A percentile compares a stretch with the other conserved stretches of the same genome.
These are phyloP conservation scores for Eremothecium cymbalariae DNA, from an alignment of 1,139 yeast genomes.

Conservation along the genomic window DNA sequence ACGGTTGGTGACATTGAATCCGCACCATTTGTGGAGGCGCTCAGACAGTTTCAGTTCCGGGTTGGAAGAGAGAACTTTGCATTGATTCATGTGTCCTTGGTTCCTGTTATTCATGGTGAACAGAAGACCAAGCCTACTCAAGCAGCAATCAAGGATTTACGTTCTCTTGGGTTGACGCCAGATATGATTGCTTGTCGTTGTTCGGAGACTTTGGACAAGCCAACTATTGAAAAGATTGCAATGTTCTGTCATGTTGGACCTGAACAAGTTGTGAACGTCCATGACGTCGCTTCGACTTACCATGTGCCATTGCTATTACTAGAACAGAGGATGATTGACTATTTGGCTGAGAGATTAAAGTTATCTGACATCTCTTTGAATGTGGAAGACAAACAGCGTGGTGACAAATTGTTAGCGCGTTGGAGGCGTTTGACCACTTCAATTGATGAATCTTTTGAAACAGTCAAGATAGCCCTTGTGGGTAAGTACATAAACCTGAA, in stretches of 20 bases:
- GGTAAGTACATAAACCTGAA: conserved; percentile 95
- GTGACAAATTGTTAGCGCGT: conserved; percentile 58
- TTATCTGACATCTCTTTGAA: conserved; percentile 47
- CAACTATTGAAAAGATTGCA: conserved; percentile 89
- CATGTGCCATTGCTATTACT: conserved; percentile 89
- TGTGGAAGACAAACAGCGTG: conserved; percentile 50
- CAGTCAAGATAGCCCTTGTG: conserved; percentile 88
- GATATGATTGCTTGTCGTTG: conserved; percentile 99
- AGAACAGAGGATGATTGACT: conserved; percentile 79
- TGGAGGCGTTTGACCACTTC: conserved; percentile 76
- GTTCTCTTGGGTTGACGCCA: conserved; percentile 90
- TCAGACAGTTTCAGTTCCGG: conserved; percentile 96
- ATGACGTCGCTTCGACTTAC: conserved; percentile 93
- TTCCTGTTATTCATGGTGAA: conserved; percentile 96
- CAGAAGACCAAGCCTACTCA: conserved; percentile 99
- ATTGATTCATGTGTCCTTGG: conserved; percentile 90
- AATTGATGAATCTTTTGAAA: conserved; percentile 75
- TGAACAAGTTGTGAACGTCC: conserved; percentile 93
- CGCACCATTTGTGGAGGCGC: conserved; percentile 97
- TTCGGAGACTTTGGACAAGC: conserved; percentile 66
- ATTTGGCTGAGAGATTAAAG: conserved; percentile 58
- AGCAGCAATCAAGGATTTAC: conserved; percentile 94
- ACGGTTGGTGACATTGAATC: conserved; percentile 99
- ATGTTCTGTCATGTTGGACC: conserved; percentile 99
- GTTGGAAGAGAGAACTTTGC: conserved; percentile 94